Conservation (phyloP, 768 basidiomycete species). For the Suillus cothurnatus region DNA sequence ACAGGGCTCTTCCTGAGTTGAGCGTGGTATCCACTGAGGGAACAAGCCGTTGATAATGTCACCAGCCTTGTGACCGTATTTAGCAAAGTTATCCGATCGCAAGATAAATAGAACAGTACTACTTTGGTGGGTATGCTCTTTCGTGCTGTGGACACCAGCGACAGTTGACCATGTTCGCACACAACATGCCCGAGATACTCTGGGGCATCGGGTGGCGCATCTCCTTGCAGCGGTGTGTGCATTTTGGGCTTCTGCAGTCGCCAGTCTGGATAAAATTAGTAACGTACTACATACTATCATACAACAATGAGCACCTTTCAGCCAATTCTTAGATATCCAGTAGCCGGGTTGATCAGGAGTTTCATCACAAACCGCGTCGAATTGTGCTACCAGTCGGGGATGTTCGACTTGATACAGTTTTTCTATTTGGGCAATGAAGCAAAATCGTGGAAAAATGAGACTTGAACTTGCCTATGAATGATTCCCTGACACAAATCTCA, state of each 20-base stretch:
- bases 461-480: slow-evolving; percentile 54
- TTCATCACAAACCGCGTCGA: slow-evolving; percentile 54
- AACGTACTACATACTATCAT: slow-evolving; percentile 11
- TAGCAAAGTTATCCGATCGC: slow-evolving; percentile 3
- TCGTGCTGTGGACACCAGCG: slow-evolving; percentile 56
- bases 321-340: slow-evolving; percentile 82
- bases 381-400: slow-evolving; percentile 56
- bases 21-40: slow-evolving; percentile 63
- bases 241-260: slow-evolving; percentile 69
- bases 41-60: slow-evolving; percentile 57
- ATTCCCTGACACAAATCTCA: slow-evolving; percentile 52
- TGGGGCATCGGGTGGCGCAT: slow-evolving; percentile 66
- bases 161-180: slow-evolving; percentile 72
- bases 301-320: slow-evolving; percentile 55
- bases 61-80: slow-evolving; percentile 49
- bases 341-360: slow-evolving; percentile 47
- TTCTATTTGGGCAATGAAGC: slow-evolving; percentile 43
- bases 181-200: slow-evolving; percentile 60
- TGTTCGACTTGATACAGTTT: slow-evolving; percentile 71
- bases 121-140: slow-evolving; percentile 66
- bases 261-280: slow-evolving; percentile 62
- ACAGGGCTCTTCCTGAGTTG: slow-evolving; percentile 56
- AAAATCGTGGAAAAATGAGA: slow-evolving; percentile 6
- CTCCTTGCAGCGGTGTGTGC: slow-evolving; percentile 58
- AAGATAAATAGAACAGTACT: slow-evolving; percentile 14